These are phyloP conservation scores for Coemansia sp. DNA, from an alignment of 192 early-diverging fungal species.

Conservation along the genomic window DNA sequence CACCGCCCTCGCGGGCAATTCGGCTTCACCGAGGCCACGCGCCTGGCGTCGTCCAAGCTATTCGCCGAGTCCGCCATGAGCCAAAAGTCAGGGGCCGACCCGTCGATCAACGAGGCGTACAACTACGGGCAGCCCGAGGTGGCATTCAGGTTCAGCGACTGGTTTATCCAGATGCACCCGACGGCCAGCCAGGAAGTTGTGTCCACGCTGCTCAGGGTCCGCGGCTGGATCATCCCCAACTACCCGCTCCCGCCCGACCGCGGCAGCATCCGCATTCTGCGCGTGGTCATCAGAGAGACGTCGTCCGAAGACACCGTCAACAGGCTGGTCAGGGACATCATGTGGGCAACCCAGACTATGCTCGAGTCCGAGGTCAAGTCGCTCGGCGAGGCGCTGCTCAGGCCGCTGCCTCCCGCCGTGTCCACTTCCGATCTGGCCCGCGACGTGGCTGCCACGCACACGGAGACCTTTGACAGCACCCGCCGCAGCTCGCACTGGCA, in stretches of 20 bases:
- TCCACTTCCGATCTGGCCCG: conserved; percentile 38
- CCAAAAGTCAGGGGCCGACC: conserved; percentile 25
- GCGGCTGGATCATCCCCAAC: conserved; percentile 79
- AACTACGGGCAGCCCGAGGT: conserved; percentile 67
- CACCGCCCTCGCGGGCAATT: conserved; percentile 58
- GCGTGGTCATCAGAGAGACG: conserved; percentile 70
- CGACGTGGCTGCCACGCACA: conserved; percentile 23
- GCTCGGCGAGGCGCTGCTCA: conserved; percentile 41
- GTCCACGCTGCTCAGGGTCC: conserved; percentile 62
- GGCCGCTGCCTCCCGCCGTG: conserved; percentile 27
- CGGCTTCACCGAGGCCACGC: conserved; percentile 41
- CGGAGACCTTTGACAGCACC: conserved; percentile 5
- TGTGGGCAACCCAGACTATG: conserved; percentile 59
- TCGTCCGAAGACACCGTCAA: conserved; percentile 59
- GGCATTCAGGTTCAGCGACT: conserved; percentile 64
- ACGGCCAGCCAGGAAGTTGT: conserved; percentile 65
- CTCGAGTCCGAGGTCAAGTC: conserved; percentile 36
- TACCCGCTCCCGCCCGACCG: conserved; percentile 67
- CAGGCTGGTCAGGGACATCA: conserved; percentile 54
- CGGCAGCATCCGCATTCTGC: conserved; percentile 59
- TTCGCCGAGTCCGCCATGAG: conserved; percentile 4
- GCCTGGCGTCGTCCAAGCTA: conserved; percentile 31
- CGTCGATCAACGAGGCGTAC: conserved; percentile 30
- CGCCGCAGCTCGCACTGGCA: conserved; percentile 37
- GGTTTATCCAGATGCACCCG: conserved; percentile 57